phyloP scores from a whole-genome alignment of 768 basidiomycete genomes.

The Epithele typhae region DNA sequence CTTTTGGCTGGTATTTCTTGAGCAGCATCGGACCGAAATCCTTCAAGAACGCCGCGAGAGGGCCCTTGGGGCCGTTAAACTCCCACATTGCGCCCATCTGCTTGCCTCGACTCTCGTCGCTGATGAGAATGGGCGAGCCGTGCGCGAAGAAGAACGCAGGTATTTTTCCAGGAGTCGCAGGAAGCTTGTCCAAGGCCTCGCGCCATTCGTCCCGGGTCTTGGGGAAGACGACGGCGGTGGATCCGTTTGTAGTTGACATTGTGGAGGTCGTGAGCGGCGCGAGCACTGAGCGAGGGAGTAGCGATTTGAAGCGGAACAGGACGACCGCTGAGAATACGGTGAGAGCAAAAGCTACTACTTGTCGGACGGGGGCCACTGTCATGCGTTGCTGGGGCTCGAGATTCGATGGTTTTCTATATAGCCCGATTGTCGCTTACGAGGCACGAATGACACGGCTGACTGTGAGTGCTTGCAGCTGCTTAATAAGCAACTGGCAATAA shows the following conservation, averaged over 20 bases:
- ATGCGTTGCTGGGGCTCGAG: background rate
- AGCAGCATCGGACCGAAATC: slow-evolving; percentile 64
- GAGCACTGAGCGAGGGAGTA: slow-evolving; percentile 14
- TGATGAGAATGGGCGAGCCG: slow-evolving; percentile 52
- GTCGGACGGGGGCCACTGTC: background rate
- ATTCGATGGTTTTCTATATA: background rate
- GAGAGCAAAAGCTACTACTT: slow-evolving; percentile 2
- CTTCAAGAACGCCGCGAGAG: slow-evolving; percentile 53
- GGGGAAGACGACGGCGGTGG: slow-evolving; percentile 19
- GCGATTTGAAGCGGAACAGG: slow-evolving; percentile 8
- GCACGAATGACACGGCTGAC: slow-evolving; percentile 4
- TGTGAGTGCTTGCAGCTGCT: background rate
- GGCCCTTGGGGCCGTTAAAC: slow-evolving; percentile 44
- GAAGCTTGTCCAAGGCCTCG: slow-evolving; percentile 49
- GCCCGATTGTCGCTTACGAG: slow-evolving; percentile 5
- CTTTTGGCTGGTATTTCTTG: slow-evolving; percentile 70
- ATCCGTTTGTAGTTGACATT: slow-evolving; percentile 16
- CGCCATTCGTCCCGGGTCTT: slow-evolving; percentile 43
- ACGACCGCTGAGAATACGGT: slow-evolving; percentile 12
- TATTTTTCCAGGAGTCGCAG: slow-evolving; percentile 53
- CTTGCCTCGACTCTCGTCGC: background rate
- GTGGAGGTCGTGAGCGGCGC: slow-evolving; percentile 1
- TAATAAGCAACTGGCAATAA: too few relatives aligned
- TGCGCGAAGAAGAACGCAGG: slow-evolving; percentile 77
- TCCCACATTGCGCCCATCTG: slow-evolving; percentile 11